These are phyloP conservation scores for Pythium sukuiense DNA, from an alignment of 352 stramenopile genomes.

Conservation along the genomic window DNA sequence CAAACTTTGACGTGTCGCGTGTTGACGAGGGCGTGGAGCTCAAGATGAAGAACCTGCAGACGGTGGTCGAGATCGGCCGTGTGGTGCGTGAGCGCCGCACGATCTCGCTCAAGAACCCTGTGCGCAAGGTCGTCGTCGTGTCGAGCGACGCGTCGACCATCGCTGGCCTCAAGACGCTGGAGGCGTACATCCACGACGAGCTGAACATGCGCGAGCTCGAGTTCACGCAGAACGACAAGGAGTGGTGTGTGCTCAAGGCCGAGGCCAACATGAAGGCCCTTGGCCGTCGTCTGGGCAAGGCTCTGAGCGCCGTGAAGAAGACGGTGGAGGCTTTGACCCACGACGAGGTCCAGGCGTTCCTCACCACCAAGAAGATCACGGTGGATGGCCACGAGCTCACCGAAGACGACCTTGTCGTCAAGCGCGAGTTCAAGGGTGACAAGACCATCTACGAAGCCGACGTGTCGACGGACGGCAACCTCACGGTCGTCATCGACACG, in stretches of 20 bases:
- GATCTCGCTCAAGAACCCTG: constrained; percentile 97
- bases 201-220: constrained; percentile 95
- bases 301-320: constrained; percentile 92
- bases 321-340: constrained; percentile 67
- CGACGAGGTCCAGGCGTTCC: constrained; percentile 68
- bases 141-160: constrained; percentile 83
- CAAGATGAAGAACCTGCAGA: constrained; percentile 95
- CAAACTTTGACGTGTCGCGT: constrained; percentile 89
- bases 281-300: constrained; percentile 96
- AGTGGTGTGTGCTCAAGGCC: constrained; percentile 93
- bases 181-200: constrained; percentile 97
- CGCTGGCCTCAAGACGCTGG: constrained; percentile 72
- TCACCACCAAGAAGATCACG: constrained; percentile 82
- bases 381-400: constrained; percentile 72
- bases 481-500: constrained; percentile 96
- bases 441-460: constrained; percentile 91
- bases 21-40: constrained; percentile 94
- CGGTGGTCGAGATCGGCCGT: constrained; percentile 96
- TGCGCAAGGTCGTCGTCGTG: constrained; percentile 97
- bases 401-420: constrained; percentile 93
- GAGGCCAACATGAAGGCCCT: constrained; percentile 94
- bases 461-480: constrained; percentile 83
- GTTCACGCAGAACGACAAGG: constrained; percentile 88
- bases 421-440: constrained; percentile 94
- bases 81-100: constrained; percentile 96